Conservation (phyloP, 495 filamentous ascomycete genomes). For the Aspergillus olivimuriae region DNA sequence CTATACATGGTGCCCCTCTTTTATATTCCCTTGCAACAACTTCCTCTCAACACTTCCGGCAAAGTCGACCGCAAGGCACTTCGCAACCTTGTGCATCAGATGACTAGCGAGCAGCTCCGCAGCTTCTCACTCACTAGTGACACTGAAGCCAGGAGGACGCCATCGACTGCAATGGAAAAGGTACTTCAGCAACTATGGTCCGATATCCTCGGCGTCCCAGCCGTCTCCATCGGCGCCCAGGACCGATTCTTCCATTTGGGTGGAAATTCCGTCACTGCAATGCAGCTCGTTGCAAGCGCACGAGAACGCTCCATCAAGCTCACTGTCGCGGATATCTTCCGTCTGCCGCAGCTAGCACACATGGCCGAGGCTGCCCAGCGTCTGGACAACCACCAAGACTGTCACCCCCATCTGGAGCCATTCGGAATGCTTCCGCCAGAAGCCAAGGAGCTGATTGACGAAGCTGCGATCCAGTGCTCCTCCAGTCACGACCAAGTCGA, state of each 20-base stretch:
- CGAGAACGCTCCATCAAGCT: not conserved
- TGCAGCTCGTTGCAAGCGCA: not conserved
- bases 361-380: not conserved
- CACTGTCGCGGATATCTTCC: not conserved
- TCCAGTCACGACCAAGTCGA: slow-evolving; percentile 21
- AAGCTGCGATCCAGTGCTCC: not conserved
- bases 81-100: too few relatives aligned
- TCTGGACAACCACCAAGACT: not conserved
- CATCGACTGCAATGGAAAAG: not conserved
- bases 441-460: not conserved
- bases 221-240: not conserved
- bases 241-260: not conserved
- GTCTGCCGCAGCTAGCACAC: not conserved
- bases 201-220: not conserved
- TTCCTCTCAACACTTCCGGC: too few relatives aligned
- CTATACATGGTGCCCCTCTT: too few relatives aligned
- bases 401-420: too few relatives aligned
- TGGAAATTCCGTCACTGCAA: not conserved
- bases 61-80: too few relatives aligned
- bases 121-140: too few relatives aligned
- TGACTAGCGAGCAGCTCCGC: too few relatives aligned
- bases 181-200: not conserved
- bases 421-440: not conserved
- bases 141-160: not conserved
- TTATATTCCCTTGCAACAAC: too few relatives aligned